Conservation (phyloP, 1,139 yeast species). For the Tardiomyces depauwii region DNA sequence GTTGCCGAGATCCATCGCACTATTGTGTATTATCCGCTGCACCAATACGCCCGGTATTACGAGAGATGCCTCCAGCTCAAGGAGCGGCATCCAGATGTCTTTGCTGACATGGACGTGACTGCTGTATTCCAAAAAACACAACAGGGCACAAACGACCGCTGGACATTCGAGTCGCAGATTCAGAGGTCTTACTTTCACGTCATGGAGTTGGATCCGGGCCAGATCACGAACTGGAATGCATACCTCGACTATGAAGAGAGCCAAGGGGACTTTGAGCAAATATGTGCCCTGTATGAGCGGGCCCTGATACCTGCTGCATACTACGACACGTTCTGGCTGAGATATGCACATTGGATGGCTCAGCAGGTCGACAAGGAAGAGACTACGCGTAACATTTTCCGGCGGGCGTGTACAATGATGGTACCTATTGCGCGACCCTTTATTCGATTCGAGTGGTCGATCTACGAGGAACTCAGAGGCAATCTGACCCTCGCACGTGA, state of each 20-base stretch:
- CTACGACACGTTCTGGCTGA: conserved; percentile 49
- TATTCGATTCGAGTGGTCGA: conserved; percentile 25
- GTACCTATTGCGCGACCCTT: conserved; percentile 24
- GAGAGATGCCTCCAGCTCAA: conserved; percentile 16
- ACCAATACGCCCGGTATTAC: conserved; percentile 56
- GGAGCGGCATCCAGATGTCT: conserved; percentile 11
- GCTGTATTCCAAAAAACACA: conserved; percentile 55
- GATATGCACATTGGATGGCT: conserved; percentile 38
- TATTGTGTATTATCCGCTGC: conserved; percentile 61
- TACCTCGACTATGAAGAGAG: conserved; percentile 51
- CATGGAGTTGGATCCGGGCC: conserved; percentile 33
- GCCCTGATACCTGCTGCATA: conserved; percentile 30
- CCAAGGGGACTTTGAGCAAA: conserved; percentile 20
- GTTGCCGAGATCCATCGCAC: conserved; percentile 8
- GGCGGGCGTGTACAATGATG: conserved; percentile 22
- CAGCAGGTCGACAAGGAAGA: conserved; percentile 7
- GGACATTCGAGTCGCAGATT: conserved; percentile 50
- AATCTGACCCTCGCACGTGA: conserved; percentile 21
- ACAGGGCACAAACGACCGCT: conserved; percentile 47
- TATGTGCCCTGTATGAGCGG: conserved; percentile 43
- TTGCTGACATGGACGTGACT: conserved; percentile 15
- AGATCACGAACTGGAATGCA: conserved; percentile 47
- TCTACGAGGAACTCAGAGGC: conserved; percentile 24
- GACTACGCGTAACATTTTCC: conserved; percentile 20
- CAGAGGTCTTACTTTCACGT: conserved; percentile 42